Conservation (phyloP, 208 protist species). For the Leishmania aethiopica region DNA sequence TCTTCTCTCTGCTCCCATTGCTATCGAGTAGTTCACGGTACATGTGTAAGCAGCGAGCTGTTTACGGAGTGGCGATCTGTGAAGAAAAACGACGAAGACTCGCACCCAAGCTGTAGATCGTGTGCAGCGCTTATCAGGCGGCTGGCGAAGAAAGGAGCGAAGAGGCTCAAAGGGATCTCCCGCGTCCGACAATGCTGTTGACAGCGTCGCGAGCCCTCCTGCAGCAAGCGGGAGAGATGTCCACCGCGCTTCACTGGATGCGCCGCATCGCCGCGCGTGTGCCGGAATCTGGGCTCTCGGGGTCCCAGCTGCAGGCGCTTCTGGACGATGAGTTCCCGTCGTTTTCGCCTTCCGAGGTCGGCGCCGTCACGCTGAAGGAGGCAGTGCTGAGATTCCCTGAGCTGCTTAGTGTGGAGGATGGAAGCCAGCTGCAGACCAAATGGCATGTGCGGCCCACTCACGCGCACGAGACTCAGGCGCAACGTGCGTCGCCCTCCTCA, state of each 20-base stretch:
- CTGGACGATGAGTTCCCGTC: constrained; percentile 61
- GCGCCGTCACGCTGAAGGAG: constrained; percentile 56
- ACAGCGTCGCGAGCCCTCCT: neutral
- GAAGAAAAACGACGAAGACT: neutral
- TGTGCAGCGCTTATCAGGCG: neutral
- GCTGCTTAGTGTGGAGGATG: constrained; percentile 46
- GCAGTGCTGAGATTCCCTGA: constrained; percentile 47
- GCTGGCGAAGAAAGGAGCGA: neutral
- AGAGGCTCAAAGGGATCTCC: neutral
- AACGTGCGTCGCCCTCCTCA: constrained; percentile 15
- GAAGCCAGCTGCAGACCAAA: constrained; percentile 10
- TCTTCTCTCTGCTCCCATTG: no score
- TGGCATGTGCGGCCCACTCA: constrained; percentile 41
- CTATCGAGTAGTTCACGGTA: no score
- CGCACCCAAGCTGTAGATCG: neutral
- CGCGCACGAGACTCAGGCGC: neutral
- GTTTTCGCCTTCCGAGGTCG: constrained; percentile 45
- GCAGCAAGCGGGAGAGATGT: neutral
- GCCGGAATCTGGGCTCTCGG: constrained; percentile 36
- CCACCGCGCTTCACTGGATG: constrained; percentile 21
- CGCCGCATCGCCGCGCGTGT: constrained; percentile 46
- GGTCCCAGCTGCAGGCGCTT: constrained; percentile 63
- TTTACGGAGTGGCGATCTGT: neutral
- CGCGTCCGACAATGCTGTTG: constrained; percentile 1
- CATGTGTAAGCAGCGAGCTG: neutral